Base-by-base conservation (phyloP, 2,329 filamentous ascomycete genomes). In the Diplocarpon mali region DNA sequence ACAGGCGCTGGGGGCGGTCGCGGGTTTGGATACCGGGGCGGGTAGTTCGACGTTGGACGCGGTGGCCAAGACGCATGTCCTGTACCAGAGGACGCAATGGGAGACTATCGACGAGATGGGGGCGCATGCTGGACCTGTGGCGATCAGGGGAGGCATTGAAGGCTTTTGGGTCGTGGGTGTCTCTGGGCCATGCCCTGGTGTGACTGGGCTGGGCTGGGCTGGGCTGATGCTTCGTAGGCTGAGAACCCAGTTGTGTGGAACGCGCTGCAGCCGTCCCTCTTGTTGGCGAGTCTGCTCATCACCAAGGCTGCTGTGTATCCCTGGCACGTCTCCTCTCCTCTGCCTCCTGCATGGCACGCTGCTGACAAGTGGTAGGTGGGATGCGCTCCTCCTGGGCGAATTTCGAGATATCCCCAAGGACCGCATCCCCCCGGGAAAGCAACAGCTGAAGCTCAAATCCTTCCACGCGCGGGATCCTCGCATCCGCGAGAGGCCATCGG, bases 141-240 rank as follows among this genome's bases (percentile, higher is more conserved):
- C 42, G 6, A 46, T 50, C 9, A 36, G 46, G 14, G 45, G 45
- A 9, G 29, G 27, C 3, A n/a, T 27, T 16, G 20, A 28, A 13
- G 48, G 45, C 15, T 50, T 45, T 38, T 50, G 47, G 47, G 13
- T 47, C 13, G 48, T 50, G 16, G 45, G 48, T 50, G 15, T 62
- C 2, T 51, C 50, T 74, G 73, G 38, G 72, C 72, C 3, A 43
- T 38, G 1, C 47, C 65, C 49, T 1, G 60, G 60, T 37, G 17
- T 10, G 15, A 8, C 10, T 13, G 36, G 34, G 29, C 35, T n/a
- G n/a, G n/a, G n/a, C n/a, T n/a, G n/a, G n/a, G n/a, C n/a, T n/a
- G n/a, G n/a, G n/a, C n/a, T n/a, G 36, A 28, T 28, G 17, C 15
- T 11, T 16, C 15, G 10, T 36, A 45, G 42, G 36, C 28, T 40